phyloP scores from a whole-genome alignment of 805 yeast species.

The Candida pini region DNA sequence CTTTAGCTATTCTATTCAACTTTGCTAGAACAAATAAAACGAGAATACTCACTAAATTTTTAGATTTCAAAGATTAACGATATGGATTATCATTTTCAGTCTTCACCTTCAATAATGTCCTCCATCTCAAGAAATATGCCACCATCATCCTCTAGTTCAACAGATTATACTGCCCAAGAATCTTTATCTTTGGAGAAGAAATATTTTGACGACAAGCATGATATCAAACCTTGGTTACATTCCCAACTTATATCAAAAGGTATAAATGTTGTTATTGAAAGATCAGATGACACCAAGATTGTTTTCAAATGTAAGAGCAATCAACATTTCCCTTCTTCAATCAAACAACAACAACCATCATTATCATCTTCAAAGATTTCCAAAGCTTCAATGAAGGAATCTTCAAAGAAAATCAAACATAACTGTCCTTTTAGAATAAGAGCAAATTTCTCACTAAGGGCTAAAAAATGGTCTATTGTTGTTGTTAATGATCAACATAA shows the following conservation, averaged over 20 bases:
- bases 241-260: slow-evolving; percentile 42
- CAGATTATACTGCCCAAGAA: not conserved
- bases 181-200: slow-evolving; percentile 17
- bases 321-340: slow-evolving; percentile 13
- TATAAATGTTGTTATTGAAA: slow-evolving; percentile 52
- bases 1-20: too few relatives aligned
- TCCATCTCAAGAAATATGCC: slow-evolving; percentile 1
- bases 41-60: not conserved
- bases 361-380: slow-evolving; percentile 8
- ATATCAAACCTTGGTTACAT: slow-evolving; percentile 60
- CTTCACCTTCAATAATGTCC: slow-evolving; percentile 10
- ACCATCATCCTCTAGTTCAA: slow-evolving; percentile 5
- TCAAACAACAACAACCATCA: not conserved
- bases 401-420: slow-evolving; percentile 22
- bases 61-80: not conserved
- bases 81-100: slow-evolving; percentile 14
- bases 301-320: slow-evolving; percentile 55
- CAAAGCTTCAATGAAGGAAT: slow-evolving; percentile 10
- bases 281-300: slow-evolving; percentile 56
- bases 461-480: slow-evolving; percentile 53
- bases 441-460: slow-evolving; percentile 52
- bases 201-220: slow-evolving; percentile 36
- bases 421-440: slow-evolving; percentile 60
- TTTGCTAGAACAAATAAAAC: too few relatives aligned
- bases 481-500: slow-evolving; percentile 57